These are phyloP conservation scores for Annona cherimola DNA, from an alignment of 164 flowering plant species.

Conservation along the genomic window DNA sequence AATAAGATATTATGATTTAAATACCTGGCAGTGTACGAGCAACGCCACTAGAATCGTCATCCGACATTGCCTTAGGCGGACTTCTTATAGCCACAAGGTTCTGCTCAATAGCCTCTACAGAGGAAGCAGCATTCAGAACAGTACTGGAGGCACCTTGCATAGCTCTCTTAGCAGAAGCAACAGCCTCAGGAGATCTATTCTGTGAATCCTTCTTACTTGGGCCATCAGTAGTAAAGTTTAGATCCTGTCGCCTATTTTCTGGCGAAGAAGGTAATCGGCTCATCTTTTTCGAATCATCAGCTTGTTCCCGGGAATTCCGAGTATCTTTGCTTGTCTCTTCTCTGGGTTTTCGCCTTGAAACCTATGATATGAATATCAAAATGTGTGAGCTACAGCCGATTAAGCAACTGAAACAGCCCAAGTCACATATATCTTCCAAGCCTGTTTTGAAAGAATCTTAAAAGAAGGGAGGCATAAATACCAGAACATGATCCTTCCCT, in stretches of 20 bases:
- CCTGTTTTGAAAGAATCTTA: background rate
- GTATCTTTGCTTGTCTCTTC: constrained; percentile 51
- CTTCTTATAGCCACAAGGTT: constrained; percentile 32
- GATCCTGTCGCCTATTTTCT: constrained; percentile 44
- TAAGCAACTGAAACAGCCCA: background rate
- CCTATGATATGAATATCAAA: constrained; percentile 29
- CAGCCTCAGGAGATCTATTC: constrained; percentile 30
- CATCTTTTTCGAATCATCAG: constrained; percentile 44
- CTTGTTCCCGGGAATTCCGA: constrained; percentile 38
- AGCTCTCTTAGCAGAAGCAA: constrained; percentile 34
- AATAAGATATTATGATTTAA: background rate
- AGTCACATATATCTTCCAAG: background rate
- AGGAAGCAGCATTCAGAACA: constrained; percentile 43
- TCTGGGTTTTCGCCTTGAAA: constrained; percentile 65
- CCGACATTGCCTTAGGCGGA: constrained; percentile 51
- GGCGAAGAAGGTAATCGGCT: constrained; percentile 38
- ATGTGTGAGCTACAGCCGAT: background rate
- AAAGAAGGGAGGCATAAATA: constrained; percentile 21
- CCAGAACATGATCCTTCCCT: constrained; percentile 61
- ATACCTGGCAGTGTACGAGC: constrained; percentile 85
- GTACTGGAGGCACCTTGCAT: constrained; percentile 19
- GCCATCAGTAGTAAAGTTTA: constrained; percentile 25
- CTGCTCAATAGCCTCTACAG: constrained; percentile 47
- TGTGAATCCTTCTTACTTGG: constrained; percentile 33
- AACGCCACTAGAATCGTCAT: constrained; percentile 49